A percentile compares a stretch with the other conserved stretches of the same genome.
Conservation (phyloP, 2,329 filamentous ascomycete genomes). For the Penicillium sp. region DNA sequence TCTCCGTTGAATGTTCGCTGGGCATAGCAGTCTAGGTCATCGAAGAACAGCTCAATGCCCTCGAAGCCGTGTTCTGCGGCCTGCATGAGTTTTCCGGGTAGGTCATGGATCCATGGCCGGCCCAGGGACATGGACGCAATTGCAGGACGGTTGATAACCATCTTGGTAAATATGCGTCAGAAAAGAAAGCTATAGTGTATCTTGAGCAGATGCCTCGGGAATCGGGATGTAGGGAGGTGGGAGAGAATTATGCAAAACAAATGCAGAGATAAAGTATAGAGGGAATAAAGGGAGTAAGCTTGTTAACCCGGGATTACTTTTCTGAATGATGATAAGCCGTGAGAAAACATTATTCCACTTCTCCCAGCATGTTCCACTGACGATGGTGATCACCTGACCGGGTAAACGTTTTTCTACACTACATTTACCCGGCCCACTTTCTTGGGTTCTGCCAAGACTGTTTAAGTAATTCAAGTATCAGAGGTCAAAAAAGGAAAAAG, state of each 20-base stretch:
- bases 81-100: conserved; percentile 64
- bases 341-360: conserved; percentile 16
- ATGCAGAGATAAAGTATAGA: not conserved
- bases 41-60: conserved; percentile 38
- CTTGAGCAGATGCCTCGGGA: not conserved
- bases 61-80: conserved; percentile 48
- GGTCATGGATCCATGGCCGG: conserved; percentile 64
- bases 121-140: conserved; percentile 77
- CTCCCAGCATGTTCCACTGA: not conserved
- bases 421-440: conserved; percentile 13
- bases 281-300: not conserved
- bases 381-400: conserved; percentile 7
- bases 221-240: not conserved
- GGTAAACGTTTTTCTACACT: conserved; percentile 10
- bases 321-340: not conserved
- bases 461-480: no score
- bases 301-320: not conserved
- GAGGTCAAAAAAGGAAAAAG: no score
- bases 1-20: conserved; percentile 22
- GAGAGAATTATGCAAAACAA: not conserved
- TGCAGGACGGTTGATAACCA: conserved; percentile 45
- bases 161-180: conserved; percentile 6
- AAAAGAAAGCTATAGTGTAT: not conserved
- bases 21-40: conserved; percentile 33
- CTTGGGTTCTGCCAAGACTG: not conserved